These are phyloP conservation scores for Aristolochia contorta DNA, from an alignment of 164 flowering plant species.

Conservation along the genomic window DNA sequence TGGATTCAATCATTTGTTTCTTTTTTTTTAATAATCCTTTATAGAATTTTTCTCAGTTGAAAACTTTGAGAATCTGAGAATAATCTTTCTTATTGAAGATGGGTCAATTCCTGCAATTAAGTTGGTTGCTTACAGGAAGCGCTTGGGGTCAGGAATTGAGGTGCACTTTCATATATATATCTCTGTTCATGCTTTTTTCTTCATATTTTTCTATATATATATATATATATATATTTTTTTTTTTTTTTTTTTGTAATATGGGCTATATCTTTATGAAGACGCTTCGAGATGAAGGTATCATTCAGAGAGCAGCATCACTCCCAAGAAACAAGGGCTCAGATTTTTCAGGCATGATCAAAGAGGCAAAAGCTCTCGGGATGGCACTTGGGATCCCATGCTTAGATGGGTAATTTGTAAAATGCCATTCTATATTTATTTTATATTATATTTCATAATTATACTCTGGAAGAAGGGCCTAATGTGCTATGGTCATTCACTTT, in stretches of 20 bases:
- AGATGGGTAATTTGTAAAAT: constrained; percentile 49
- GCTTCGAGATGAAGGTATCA: constrained; percentile 28
- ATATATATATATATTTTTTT: no score
- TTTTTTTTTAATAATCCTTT: background rate
- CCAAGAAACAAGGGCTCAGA: constrained; percentile 78
- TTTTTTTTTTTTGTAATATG: background rate
- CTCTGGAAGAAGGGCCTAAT: no score
- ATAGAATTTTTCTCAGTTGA: background rate
- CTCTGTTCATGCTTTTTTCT: background rate
- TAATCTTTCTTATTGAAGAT: constrained; percentile 31
- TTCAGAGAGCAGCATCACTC: constrained; percentile 34
- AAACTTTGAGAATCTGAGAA: background rate
- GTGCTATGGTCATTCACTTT: no score
- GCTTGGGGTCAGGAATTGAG: constrained; percentile 56
- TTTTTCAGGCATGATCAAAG: constrained; percentile 86
- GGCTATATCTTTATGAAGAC: constrained; percentile 27
- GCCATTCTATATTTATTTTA: no score
- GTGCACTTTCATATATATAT: constrained; percentile 17
- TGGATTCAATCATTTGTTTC: background rate
- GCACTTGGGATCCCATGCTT: constrained; percentile 91
- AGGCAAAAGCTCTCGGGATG: constrained; percentile 65
- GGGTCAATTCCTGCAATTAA: constrained; percentile 90
- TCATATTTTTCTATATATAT: background rate
- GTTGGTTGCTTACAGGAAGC: constrained; percentile 63
- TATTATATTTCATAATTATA: no score